Base-by-base conservation (phyloP, 345 rosid genomes). In the Murraya koenigii region DNA sequence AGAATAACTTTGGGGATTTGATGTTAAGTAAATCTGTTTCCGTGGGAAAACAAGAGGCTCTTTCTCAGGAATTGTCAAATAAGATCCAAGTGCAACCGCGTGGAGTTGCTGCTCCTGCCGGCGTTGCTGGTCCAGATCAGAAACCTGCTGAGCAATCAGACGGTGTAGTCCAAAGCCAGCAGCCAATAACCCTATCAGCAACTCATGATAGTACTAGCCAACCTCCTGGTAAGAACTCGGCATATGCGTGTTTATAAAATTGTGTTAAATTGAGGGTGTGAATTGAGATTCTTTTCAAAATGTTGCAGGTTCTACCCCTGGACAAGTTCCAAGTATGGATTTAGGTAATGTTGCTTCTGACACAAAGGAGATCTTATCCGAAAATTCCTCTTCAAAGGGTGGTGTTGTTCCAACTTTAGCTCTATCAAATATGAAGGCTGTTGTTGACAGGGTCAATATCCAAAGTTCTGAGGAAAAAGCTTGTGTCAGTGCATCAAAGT, bases 311-410 rank as follows among this genome's bases (percentile, higher is more conserved):
- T 80, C 79, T 76, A 75, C 69, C 80, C 71, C 82, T 32, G 84
- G 81, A 44, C 89, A 83, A 85, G 85, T 82, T 78, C 90, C 84
- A 66, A 85, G 81, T 47, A 82, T 84, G 85, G 84, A 80, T 82
- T 76, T 85, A 64, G 80, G 80, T 76, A 89, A 86, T 84, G 92
- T 89, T 82, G 88, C 95, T 79, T 87, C 91, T 72, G 88, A 86
- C 82, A 87, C 85, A 90, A 90, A 86, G 84, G 93, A 86, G 77
- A 84, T 86, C 28, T 89, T 89, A 75, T 84, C 94, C 11, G 95
- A 88, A 80, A 82, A 83, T 81, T 77, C 85, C 79, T 78, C 87
- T 36, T 77, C 86, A 56, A 90, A 91, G 78, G 71, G 39, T 79
- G 77, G 80, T 71, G 79, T 64, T 67, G 32, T 81, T 59, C 76